Conservation (phyloP, 768 basidiomycete species). For the Amanita phalloides region DNA sequence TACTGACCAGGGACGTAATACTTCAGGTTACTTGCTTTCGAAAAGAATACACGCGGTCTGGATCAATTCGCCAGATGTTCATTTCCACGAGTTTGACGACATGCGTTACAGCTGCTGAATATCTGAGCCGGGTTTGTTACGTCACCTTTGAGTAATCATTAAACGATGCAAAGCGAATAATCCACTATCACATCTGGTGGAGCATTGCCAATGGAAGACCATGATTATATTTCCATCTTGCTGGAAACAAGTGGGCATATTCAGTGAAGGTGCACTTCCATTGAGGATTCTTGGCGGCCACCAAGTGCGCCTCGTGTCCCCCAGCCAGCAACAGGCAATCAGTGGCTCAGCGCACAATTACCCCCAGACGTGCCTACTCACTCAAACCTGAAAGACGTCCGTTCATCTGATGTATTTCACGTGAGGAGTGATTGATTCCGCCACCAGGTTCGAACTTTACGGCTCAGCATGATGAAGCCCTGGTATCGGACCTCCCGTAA, state of each 20-base stretch:
- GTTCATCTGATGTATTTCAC: not conserved
- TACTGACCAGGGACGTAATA: slow-evolving; percentile 4
- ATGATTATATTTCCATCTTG: not conserved
- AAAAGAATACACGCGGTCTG: not conserved
- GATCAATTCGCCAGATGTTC: too few relatives aligned
- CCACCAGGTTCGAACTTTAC: not conserved
- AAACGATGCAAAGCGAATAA: not conserved
- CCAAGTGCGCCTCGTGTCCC: slow-evolving; percentile 2
- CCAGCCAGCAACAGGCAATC: slow-evolving; percentile 2
- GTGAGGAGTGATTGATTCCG: not conserved
- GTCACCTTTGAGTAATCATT: not conserved
- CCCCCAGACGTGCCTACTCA: not conserved
- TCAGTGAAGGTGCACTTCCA: not conserved
- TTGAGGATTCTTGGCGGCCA: not conserved
- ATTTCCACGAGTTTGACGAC: not conserved
- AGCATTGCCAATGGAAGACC: not conserved
- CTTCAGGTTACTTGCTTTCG: slow-evolving; percentile 1
- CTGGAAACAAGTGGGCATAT: not conserved
- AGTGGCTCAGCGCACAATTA: not conserved
- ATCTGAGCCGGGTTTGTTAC: not conserved
- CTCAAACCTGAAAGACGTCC: not conserved
- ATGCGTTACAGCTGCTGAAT: not conserved
- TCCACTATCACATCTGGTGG: not conserved
- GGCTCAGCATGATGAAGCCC: not conserved
- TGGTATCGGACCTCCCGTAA: not conserved